Conservation (phyloP, 2,329 filamentous ascomycete species). For the Pseudophaeomoniella oleicola region DNA sequence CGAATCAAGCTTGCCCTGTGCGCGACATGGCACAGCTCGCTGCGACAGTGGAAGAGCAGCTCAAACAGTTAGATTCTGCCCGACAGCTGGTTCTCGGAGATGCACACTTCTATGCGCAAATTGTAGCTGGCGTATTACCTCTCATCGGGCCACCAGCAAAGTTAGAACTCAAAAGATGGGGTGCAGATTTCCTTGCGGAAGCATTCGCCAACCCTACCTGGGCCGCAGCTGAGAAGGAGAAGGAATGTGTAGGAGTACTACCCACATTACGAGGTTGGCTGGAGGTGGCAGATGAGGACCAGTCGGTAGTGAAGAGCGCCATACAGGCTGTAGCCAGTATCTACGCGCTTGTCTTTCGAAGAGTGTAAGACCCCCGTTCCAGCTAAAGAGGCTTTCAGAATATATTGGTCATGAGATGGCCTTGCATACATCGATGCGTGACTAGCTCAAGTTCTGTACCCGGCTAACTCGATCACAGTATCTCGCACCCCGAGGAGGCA, state of each 20-base stretch:
- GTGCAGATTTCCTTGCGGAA: slow-evolving; percentile 87
- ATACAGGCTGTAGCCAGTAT: slow-evolving; percentile 84
- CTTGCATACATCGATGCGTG: too few relatives aligned
- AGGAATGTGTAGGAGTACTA: slow-evolving; percentile 61
- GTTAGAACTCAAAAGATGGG: slow-evolving; percentile 84
- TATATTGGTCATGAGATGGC: too few relatives aligned
- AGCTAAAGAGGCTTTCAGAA: too few relatives aligned
- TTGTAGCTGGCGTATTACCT: slow-evolving; percentile 84
- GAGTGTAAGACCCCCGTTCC: slow-evolving; percentile 60
- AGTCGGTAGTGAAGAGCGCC: slow-evolving; percentile 66
- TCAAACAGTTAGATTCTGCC: slow-evolving; percentile 78
- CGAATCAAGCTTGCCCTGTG: slow-evolving; percentile 4
- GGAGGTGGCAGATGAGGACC: slow-evolving; percentile 60
- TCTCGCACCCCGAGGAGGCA: slow-evolving; percentile 70
- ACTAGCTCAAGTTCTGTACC: background rate
- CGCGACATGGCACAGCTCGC: slow-evolving; percentile 37
- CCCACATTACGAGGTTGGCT: slow-evolving; percentile 59
- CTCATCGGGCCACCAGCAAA: slow-evolving; percentile 64
- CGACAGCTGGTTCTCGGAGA: slow-evolving; percentile 80
- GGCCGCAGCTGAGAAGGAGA: slow-evolving; percentile 62
- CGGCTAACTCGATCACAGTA: slow-evolving; percentile 36
- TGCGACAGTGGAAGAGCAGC: slow-evolving; percentile 55
- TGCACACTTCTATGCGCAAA: slow-evolving; percentile 75
- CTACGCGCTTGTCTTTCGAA: slow-evolving; percentile 80
- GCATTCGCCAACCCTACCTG: slow-evolving; percentile 88